Base-by-base conservation (phyloP, 306 rosid genomes). In the apple (Malus domestica) region DNA sequence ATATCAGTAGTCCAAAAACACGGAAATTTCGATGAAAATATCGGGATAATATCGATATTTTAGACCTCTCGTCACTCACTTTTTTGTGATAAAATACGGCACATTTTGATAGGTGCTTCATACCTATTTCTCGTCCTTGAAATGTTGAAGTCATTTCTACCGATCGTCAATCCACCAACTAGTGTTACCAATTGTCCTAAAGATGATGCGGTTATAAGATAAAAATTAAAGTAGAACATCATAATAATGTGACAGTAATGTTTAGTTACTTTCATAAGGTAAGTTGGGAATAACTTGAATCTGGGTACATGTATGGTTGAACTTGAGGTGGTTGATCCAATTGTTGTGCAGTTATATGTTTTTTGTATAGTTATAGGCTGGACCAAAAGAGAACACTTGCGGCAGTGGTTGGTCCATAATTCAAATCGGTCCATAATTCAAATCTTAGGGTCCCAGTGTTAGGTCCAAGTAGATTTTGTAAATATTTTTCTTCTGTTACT, bases 121-220 rank as follows among this genome's bases (percentile, higher is more conserved):
- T 97, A 90, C 83, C 91, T 93, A 65, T 81, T 91, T 86, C 97
- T 90, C 63, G 85, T 89, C 86, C 90, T 85, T 65, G 94, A 89
- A 74, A 91, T 94, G 86, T 94, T 94, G 75, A 91, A 86, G 74
- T 96, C 98, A 4, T 86, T 80, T 68, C 90, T 88, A 30, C 97
- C 97, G 49, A 94, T 94, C 16, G 1, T 46, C 89, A 94, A 78
- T 72, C 98, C 95, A 80, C 98, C 98, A 71, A 94, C 95, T 89
- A 94, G 64, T 29, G 94, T 80, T 86, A 90, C 97, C 78, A 97
- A 91, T 90, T 89, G 88, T 91, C 98, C 96, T 94, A 94, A 88
- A 91, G 94, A 94, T 90, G 94, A 93, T 88, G 98, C 90, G 86
- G 78, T 90, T 91, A 90, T 89, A 85, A 89, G 89, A 88, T 72